phyloP scores from a whole-genome alignment of 805 yeast genomes.

The Saturnispora dispora region DNA sequence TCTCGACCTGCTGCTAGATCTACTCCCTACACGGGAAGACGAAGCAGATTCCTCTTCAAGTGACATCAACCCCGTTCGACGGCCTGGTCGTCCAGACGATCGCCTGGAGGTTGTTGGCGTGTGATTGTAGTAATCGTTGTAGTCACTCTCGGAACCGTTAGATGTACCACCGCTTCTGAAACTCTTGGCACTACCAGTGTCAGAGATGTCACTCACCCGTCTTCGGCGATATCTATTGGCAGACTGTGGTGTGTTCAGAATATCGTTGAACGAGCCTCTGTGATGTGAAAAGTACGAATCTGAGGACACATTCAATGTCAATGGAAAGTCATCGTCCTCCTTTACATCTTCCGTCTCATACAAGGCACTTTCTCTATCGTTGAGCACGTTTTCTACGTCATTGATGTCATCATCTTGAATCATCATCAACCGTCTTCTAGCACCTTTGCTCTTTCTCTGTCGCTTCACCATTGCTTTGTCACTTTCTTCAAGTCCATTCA shows the following conservation, averaged over 20 bases:
- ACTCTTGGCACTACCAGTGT: constrained; percentile 12
- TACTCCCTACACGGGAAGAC: constrained; percentile 1
- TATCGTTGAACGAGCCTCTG: constrained; percentile 17
- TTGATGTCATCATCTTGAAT: neutral
- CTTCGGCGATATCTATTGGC: constrained; percentile 7
- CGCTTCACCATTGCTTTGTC: neutral
- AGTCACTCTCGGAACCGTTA: constrained; percentile 4
- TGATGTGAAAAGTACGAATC: constrained; percentile 29
- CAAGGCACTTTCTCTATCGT: neutral
- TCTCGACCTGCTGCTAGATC: constrained; percentile 10
- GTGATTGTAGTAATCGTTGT: constrained; percentile 19
- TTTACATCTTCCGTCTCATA: neutral
- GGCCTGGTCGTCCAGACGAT: constrained; percentile 10
- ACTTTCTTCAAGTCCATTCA: constrained; percentile 8
- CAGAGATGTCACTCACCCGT: constrained; percentile 23
- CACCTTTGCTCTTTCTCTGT: neutral
- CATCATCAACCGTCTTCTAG: constrained; percentile 3
- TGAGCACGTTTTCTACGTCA: neutral
- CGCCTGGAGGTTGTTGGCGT: constrained; percentile 14
- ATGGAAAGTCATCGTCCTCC: constrained; percentile 3
- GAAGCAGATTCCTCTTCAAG: neutral
- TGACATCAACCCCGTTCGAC: neutral
- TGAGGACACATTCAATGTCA: constrained; percentile 20
- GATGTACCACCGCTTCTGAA: constrained; percentile 2
- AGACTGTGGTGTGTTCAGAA: constrained; percentile 1